Evolutionary conservation across 345 rosid genomes (phyloP), one percentile per base, ranked within the genome.

Genomic region (Sisymbrium irio): DNA sequence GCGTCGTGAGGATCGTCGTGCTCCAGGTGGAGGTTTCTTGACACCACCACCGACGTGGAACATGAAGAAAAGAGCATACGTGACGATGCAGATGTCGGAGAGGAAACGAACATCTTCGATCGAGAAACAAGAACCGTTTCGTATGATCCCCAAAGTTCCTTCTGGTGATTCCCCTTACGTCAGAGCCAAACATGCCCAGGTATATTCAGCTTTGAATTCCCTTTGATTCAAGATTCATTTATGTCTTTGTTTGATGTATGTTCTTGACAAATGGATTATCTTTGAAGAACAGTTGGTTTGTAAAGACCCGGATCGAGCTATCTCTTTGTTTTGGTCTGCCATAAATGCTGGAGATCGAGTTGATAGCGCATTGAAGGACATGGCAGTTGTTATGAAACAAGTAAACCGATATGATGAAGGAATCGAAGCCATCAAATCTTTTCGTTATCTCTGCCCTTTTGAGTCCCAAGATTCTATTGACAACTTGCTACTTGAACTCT

Each of bases 111-210:
- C 69, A 5, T 37, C 20, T 61, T 47, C 61, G 9, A 49, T 37
- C 45, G 37, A 71, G 63, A 78, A 78, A 18, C 81, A 65, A 14
- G 89, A 85, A 61, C 47, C 72, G 20, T 86, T 83, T 51, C 92
- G 86, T 77, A 84, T 68, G 39, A 59, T 83, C 40, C 89, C 84
- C 81, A 89, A 87, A 64, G 86, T 84, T 14, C 91, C 91, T 18
- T 67, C 79, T 20, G 81, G 85, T 39, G 89, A 88, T 47, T 90
- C 96, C 12, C 91, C 93, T 37, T 90, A 90, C 44, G 85, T 83
- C 44, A 83, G 81, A 82, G 96, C 96, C 59, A 90, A 90, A 77
- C 96, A 84, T 62, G 86, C 85, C 28, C 96, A 88, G 87, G 96
- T 85, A n/a, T 19, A 42, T 11, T 32, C 5, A 10, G 13, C 39